Conservation (phyloP, 2,329 filamentous ascomycete species). For the Paecilomyces dactylethromorphus region DNA sequence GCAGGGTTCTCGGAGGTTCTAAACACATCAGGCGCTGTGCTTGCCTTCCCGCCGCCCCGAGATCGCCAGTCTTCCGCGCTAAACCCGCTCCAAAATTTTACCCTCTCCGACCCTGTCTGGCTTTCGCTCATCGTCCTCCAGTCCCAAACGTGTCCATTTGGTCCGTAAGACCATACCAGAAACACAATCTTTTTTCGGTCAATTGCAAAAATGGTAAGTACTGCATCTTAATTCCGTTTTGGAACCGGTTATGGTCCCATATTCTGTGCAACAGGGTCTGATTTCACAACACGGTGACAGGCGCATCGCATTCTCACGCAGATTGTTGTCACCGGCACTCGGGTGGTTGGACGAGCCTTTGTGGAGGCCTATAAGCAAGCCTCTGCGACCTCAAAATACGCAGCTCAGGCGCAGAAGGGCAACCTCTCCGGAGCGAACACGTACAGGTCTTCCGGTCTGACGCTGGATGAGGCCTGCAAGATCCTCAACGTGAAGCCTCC, state of each 20-base stretch:
- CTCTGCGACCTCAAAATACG: conserved; percentile 75
- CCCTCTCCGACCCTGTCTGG: conserved; percentile 1
- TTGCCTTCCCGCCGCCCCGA: conserved; percentile 1
- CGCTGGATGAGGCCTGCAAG: conserved; percentile 92
- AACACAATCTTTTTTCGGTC: not conserved
- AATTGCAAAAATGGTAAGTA: not conserved
- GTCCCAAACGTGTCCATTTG: not conserved
- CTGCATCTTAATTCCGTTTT: not conserved
- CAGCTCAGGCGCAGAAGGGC: conserved; percentile 61
- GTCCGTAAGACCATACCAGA: not conserved
- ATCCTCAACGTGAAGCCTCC: conserved; percentile 95
- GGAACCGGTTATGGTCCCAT: conserved; percentile 2
- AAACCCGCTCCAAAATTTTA: conserved; percentile 10
- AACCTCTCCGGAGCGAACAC: conserved; percentile 47
- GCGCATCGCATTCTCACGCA: conserved; percentile 92
- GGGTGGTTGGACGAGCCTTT: conserved; percentile 89
- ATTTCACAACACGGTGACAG: conserved; percentile 40
- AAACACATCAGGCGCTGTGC: not conserved
- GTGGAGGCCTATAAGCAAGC: conserved; percentile 94
- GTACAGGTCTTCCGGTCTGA: conserved; percentile 65
- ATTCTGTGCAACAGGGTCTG: not conserved
- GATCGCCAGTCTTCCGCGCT: conserved; percentile 2
- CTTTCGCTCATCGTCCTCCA: not conserved
- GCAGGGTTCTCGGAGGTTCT: not conserved
- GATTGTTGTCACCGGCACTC: conserved; percentile 82